Conservation (phyloP, 1,284 basidiomycete species). For the Baeospora myosura region DNA sequence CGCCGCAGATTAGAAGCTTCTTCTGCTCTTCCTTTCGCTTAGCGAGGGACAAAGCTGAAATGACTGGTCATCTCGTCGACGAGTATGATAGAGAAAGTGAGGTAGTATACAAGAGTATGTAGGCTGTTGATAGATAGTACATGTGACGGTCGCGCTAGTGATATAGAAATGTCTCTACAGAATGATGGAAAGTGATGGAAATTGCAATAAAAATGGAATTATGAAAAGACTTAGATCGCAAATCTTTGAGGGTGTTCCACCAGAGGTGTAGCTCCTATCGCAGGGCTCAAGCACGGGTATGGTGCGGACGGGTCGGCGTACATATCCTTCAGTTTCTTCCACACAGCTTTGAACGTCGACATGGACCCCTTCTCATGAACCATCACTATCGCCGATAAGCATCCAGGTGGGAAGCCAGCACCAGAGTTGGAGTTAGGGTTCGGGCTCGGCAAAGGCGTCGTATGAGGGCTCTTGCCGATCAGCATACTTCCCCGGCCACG, state of each 20-base stretch:
- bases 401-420: constrained; percentile 52
- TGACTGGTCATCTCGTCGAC: too few species aligned
- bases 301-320: constrained; percentile 25
- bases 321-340: constrained; percentile 58
- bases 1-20: too few species aligned
- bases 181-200: too few species aligned
- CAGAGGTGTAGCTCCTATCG: constrained; percentile 31
- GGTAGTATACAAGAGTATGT: too few species aligned
- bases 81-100: too few species aligned
- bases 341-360: constrained; percentile 72
- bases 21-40: too few species aligned
- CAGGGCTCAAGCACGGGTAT: constrained; percentile 32
- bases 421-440: constrained; percentile 53
- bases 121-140: too few species aligned
- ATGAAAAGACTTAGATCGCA: constrained; percentile 9
- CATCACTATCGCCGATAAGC: constrained; percentile 50
- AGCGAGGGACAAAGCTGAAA: too few species aligned
- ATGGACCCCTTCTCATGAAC: constrained; percentile 86
- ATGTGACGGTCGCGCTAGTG: too few species aligned
- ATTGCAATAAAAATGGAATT: background rate
- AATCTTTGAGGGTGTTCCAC: constrained; percentile 24
- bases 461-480: constrained; percentile 1
- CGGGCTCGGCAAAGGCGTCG: constrained; percentile 26
- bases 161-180: too few species aligned
- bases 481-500: background rate